Percentiles rank a stretch among this genome's conserved stretches.
Conservation (phyloP, 306 rosid species). For the Begonia masoniana region DNA sequence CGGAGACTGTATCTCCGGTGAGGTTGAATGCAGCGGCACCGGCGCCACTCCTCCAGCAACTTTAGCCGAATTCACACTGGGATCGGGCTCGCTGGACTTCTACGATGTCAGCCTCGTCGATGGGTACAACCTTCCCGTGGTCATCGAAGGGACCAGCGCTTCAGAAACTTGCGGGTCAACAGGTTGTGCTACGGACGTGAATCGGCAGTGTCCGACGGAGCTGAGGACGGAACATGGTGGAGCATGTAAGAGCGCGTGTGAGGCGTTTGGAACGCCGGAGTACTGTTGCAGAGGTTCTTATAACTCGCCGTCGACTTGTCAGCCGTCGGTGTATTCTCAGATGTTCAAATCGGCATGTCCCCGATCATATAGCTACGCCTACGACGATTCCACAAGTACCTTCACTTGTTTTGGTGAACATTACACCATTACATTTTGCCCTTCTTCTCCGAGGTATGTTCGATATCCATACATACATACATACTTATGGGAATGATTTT, state of each 20-base stretch:
- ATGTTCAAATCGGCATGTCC: constrained; percentile 1
- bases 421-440: constrained; percentile 5
- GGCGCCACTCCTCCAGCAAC: constrained; percentile 58
- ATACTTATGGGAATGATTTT: too few species aligned
- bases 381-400: constrained; percentile 7
- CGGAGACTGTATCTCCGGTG: constrained; percentile 64
- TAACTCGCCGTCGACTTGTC: not conserved
- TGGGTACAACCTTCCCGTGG: constrained; percentile 74
- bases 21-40: constrained; percentile 36
- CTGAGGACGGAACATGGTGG: constrained; percentile 13
- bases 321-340: constrained; percentile 1
- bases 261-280: not conserved
- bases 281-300: constrained; percentile 7
- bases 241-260: constrained; percentile 8
- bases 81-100: constrained; percentile 66
- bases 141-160: constrained; percentile 39
- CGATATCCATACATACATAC: too few species aligned
- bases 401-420: constrained; percentile 1
- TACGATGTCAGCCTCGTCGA: constrained; percentile 76
- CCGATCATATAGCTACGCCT: constrained; percentile 5
- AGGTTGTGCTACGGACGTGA: constrained; percentile 55
- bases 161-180: constrained; percentile 56
- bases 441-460: not conserved
- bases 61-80: constrained; percentile 58
- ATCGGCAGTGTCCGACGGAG: constrained; percentile 56